Evolutionary conservation across 768 basidiomycete species (phyloP), one percentile per base, ranked within the genome.

Genomic region (Saitozyma podzolica): DNA sequence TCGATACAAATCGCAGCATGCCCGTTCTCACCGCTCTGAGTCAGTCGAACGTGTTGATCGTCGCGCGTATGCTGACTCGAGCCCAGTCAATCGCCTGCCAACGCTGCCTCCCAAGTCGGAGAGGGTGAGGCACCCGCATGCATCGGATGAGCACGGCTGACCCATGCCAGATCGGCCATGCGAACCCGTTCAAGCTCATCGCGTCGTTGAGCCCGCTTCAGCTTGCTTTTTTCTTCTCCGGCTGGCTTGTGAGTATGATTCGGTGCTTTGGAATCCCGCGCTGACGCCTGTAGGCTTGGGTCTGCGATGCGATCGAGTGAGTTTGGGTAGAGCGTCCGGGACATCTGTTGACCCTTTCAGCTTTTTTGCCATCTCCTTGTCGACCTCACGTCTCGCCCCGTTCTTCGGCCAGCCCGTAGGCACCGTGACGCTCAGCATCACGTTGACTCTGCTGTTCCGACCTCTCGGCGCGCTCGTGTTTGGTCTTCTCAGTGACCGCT

Each of bases 371-470:
- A 56, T 66, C 11, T 58, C 64, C 11, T 45, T 66, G 19, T 39
- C 51, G 9, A 58, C 62, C 3, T 17, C 65, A 2, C 61, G 65
- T 6, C 48, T 66, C 6, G 61, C 61, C 9, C 17, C 54, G 10
- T 66, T 59, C 54, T 66, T 66, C 42, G 41, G 47, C 40, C 20
- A 55, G 39, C 47, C 61, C 10, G 48, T 63, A 2, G 56, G 51
- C 6, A 40, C 50, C 8, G 57, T 67, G 8, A 63, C 66, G 1
- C 55, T 67, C n/a, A 49, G 40, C 2, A 92, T 96, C 70, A 95
- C 93, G 7, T 83, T 95, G 49, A 95, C 92, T 0, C 83, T 96
- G 2, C 85, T 96, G 16, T 88, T 95, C 82, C 86, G 93, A 60
- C 88, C 89, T 10, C 81, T 84, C 54, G 80, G 80, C 0, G 78